Evolutionary conservation across 345 rosid genomes (phyloP).

Genomic region (Melastoma malabathricum): DNA sequence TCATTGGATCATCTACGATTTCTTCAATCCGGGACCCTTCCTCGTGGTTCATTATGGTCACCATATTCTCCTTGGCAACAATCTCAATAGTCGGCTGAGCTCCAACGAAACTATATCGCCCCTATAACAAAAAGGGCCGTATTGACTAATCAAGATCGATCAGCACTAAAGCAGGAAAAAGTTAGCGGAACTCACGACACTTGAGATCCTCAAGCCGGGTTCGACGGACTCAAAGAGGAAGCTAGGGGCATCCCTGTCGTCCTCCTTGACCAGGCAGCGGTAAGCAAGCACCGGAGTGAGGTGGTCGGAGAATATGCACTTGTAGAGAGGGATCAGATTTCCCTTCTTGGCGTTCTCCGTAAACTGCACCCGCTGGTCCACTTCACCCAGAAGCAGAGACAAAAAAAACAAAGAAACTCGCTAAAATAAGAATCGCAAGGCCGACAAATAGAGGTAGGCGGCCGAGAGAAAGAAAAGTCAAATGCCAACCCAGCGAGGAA

Average conservation of each 20-base stretch:
- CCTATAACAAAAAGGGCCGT: constrained; percentile 23
- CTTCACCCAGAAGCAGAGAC: constrained; percentile 12
- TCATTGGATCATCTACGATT: constrained; percentile 87
- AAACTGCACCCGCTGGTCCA: constrained; percentile 40
- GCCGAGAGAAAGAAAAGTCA: neutral
- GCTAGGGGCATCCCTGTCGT: constrained; percentile 93
- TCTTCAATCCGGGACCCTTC: constrained; percentile 49
- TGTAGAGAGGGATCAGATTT: constrained; percentile 62
- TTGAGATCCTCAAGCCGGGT: constrained; percentile 59
- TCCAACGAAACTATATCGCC: constrained; percentile 78
- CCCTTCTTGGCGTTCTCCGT: constrained; percentile 58
- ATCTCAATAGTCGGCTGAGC: constrained; percentile 90
- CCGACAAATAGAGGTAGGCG: neutral
- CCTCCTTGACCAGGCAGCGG: constrained; percentile 84
- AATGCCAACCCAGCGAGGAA: constrained; percentile 23
- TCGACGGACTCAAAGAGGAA: constrained; percentile 86
- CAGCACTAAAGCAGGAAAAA: neutral
- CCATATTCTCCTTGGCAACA: constrained; percentile 69
- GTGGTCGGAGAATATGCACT: constrained; percentile 78
- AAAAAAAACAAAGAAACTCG: neutral
- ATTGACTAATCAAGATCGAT: no score
- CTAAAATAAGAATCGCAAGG: neutral
- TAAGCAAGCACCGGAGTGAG: constrained; percentile 83
- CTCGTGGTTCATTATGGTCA: constrained; percentile 69
- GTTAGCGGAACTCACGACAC: constrained; percentile 27